A percentile compares a stretch with the other conserved stretches of the same genome.
Evolutionary conservation across 139 green algal genomes (phyloP).

Genomic region (Edaphochlamys debaryana): DNA sequence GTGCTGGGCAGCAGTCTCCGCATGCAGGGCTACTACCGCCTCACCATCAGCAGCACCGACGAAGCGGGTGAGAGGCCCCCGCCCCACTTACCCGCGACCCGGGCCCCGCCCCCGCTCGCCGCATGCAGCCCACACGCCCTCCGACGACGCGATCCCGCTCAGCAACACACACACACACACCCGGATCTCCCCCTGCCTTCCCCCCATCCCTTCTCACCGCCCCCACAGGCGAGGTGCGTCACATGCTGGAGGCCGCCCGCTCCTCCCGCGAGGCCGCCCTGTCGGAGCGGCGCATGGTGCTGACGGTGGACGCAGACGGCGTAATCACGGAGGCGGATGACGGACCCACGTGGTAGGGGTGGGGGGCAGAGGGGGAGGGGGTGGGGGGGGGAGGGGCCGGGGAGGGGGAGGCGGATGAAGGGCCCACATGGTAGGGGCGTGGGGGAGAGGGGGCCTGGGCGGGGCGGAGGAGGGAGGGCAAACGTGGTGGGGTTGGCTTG

Average conservation of each 20-base stretch:
- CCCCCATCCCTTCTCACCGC: too few relatives aligned
- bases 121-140: not conserved
- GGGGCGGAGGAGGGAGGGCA: too few relatives aligned
- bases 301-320: conserved; percentile 39
- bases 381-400: too few relatives aligned
- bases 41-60: conserved; percentile 34
- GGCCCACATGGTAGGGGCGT: too few relatives aligned
- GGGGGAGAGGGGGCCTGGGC: too few relatives aligned
- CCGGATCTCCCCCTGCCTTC: not conserved
- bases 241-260: conserved; percentile 11
- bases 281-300: conserved; percentile 34
- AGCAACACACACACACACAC: not conserved
- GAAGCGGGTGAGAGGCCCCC: conserved; percentile 3
- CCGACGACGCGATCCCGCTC: too few relatives aligned
- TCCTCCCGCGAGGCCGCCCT: conserved; percentile 11
- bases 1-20: conserved; percentile 26
- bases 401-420: too few relatives aligned
- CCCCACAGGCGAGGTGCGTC: conserved; percentile 24
- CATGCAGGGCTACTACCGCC: conserved; percentile 29
- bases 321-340: conserved; percentile 35
- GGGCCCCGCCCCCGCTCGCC: not conserved
- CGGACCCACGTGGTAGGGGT: conserved; percentile 10
- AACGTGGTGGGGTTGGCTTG: too few relatives aligned
- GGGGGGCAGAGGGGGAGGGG: too few relatives aligned
- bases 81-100: too few relatives aligned